Percentiles rank a stretch among this genome's conserved stretches.
phyloP scores from a whole-genome alignment of 805 yeast genomes.

The Barnettozyma wickerhamii region DNA sequence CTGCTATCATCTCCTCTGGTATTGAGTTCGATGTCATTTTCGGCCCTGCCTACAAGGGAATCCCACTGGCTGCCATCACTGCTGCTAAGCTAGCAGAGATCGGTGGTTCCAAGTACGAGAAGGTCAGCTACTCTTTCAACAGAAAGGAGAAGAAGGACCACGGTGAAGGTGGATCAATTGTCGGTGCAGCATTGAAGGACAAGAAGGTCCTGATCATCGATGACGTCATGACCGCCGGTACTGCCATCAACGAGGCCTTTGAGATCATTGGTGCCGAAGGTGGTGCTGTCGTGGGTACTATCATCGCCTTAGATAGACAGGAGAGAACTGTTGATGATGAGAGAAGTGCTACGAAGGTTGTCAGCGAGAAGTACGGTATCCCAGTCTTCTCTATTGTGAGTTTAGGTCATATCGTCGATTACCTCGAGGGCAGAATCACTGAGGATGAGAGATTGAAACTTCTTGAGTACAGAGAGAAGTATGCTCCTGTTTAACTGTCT shows the following conservation, averaged over 20 bases:
- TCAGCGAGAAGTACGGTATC: constrained; percentile 63
- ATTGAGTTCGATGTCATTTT: constrained; percentile 85
- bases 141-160: constrained; percentile 96
- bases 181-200: constrained; percentile 71
- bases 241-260: constrained; percentile 94
- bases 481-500: constrained; percentile 29
- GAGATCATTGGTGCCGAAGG: constrained; percentile 63
- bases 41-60: constrained; percentile 98
- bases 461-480: constrained; percentile 47
- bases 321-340: constrained; percentile 70
- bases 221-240: constrained; percentile 98
- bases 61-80: constrained; percentile 90
- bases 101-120: constrained; percentile 71
- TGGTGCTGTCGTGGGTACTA: constrained; percentile 77
- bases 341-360: constrained; percentile 77
- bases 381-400: constrained; percentile 83
- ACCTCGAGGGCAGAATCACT: constrained; percentile 51
- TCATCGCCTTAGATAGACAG: constrained; percentile 93
- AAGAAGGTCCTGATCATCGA: constrained; percentile 83
- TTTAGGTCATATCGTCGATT: constrained; percentile 67
- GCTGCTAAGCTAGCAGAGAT: constrained; percentile 89
- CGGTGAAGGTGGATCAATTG: constrained; percentile 96
- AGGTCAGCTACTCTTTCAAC: constrained; percentile 87
- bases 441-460: constrained; percentile 54
- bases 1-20: constrained; percentile 76